Base-by-base conservation (phyloP, 306 rosid genomes). In the Lotus japonicus region DNA sequence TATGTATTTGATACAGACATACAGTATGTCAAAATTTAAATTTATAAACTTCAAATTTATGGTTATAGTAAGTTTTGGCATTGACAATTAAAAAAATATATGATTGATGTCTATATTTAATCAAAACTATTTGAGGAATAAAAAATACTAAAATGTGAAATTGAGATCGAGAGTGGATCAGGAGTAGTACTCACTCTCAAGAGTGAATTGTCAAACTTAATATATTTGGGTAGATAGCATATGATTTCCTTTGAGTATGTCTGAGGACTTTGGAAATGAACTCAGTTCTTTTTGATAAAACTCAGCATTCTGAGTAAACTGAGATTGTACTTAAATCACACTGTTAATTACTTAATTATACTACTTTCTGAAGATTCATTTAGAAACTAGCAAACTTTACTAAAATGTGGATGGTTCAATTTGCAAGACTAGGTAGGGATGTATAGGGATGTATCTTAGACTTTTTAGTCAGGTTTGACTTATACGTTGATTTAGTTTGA, bases 401-500 rank as follows among this genome's bases (percentile, higher is more conserved):
- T 63, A 45, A 53, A 68, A 42, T 13, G 16, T 64, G 5, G 77
- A 58, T 74, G 54, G 55, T 49, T 42, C n/a, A 43, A 78, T 51
- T 19, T 33, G 45, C 44, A 41, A 51, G 61, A 13, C 8, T 31
- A 58, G 44, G 14, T 51, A 49, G 39, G 65, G 51, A 39, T 21
- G 21, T 41, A n/a, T 51, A 49, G 39, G 65, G 51, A 39, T 21
- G 21, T 41, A n/a, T 50, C 66, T 18, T 21, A 11, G 39, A 55
- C n/a, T 43, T 28, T 63, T 61, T 35, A 13, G 28, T 15, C 69
- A 33, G 19, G n/a, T 70, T 63, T 62, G 45, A 52, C 50, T 53
- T 19, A 45, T 28, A 70, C 55, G 63, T 3, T 54, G 35, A 21
- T 39, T 54, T 57, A 39, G 43, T 49, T 26, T n/a, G 8, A 26